Base-by-base conservation (phyloP, 257 asterid genomes). In the Prunella vulgaris region DNA sequence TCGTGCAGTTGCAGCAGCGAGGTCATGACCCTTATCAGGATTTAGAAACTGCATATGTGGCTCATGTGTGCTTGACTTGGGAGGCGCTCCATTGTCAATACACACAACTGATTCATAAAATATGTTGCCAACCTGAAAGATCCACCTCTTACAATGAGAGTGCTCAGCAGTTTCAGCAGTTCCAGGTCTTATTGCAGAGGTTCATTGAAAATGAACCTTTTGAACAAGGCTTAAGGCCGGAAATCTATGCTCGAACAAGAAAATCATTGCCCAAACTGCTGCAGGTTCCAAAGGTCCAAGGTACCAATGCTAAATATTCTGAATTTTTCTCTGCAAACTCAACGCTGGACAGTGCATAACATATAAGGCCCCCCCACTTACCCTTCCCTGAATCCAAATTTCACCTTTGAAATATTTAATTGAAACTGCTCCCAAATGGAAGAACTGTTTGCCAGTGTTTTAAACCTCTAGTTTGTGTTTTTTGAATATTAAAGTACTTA, bases 41-140 rank as follows among this genome's bases (percentile, higher is more conserved):
- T 76, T 89, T 90, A 58, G 99, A 93, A 80, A 85, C 90, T 65
- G 88, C 96, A 18, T 93, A 93, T 67, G 95, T 87, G 44, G 96
- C 88, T 76, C 99, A 87, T 72, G 53, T 85, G 79, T 93, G 97
- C 90, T 81, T 90, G 88, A 84, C 97, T n/a, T 93, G 99, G 99
- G 99, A 93, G 77, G 87, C 88, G 15, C 90, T 90, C 72, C 96
- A 93, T 75, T 90, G 91, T 81, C 96, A 93, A 60, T 89, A 90
- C 83, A 83, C 96, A 24, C 96, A 87, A 77, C 73, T 93, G 81
- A 81, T 79, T 81, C 96, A 90, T 83, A 88, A 87, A 80, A 80
- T 87, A 62, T 79, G 83, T 49, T 72, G 73, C 79, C 87, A 82
- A 42, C 87, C 89, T 37, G 88, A 84, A 60, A 84, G 66, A 76